Evolutionary conservation across 2,329 filamentous ascomycete species (phyloP), one percentile per base, ranked within the genome.

Genomic region (Aspergillus sp.): DNA sequence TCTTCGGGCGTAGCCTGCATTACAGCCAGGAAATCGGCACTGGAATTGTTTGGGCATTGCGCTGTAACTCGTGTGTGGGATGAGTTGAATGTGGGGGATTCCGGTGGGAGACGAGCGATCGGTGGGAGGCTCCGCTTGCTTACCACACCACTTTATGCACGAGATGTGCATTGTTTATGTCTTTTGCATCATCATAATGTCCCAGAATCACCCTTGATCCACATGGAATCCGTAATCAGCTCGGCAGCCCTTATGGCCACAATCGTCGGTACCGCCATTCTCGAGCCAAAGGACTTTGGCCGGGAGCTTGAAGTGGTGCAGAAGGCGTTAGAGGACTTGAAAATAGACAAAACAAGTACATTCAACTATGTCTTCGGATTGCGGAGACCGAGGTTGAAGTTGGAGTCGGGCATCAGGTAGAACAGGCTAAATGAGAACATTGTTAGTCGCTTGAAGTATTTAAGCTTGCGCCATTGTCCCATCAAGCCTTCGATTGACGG

Each of bases 1-100:
- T 54, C 66, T 73, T 7, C 68, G 70, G 46, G 49, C 65, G 28
- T 73, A 73, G 7, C 59, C 68, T 2, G 66, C 66, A 19, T 51
- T 64, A 53, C 70, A 71, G 7, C 62, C 58, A 25, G 64, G 59
- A 56, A 64, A 64, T 8, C 30, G 22, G 25, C 67, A 69, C 11
- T 5, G 34, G 13, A 41, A 41, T 15, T 13, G 34, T 15, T 41
- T 41, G 11, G 11, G 11, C 34, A 41, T 41, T 5, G 34, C 34
- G 34, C 3, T 28, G 25, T 3, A 38, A 4, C 11, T 5, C 13
- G 34, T 5, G 34, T 38, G 34, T 13, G 34, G 15, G 34, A 41
- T 41, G 34, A 28, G 8, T 41, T 13, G 34, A 15, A 41, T 15
- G 34, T 41, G 34, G 34, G 34, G 9, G 34, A 5, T 41, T 41